phyloP scores from a whole-genome alignment of 306 rosid species.

The Quercus suber region DNA sequence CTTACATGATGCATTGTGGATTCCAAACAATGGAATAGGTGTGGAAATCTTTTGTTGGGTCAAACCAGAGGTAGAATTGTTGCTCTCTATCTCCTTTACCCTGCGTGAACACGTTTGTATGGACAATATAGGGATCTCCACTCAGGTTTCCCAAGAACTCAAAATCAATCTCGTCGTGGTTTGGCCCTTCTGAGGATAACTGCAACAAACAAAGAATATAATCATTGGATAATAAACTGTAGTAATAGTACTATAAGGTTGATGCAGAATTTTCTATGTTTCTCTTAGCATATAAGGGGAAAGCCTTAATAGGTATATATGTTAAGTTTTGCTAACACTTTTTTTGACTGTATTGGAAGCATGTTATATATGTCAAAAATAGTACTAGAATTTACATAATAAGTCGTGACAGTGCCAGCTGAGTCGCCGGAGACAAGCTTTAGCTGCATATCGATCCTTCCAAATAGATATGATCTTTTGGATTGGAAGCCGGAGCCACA shows the following conservation, averaged over 20 bases:
- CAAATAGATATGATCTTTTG: conserved; percentile 30
- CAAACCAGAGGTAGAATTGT: conserved; percentile 40
- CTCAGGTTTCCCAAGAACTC: conserved; percentile 38
- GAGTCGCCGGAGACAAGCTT: conserved; percentile 37
- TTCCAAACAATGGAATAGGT: conserved; percentile 31
- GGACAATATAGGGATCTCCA: conserved; percentile 32
- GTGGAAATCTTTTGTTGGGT: conserved; percentile 33
- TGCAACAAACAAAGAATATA: neutral
- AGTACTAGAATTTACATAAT: conserved; percentile 7
- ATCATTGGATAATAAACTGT: neutral
- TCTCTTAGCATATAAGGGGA: neutral
- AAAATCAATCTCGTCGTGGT: conserved; percentile 36
- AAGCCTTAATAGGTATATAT: neutral
- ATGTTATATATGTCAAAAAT: neutral
- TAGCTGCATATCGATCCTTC: conserved; percentile 34
- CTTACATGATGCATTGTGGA: conserved; percentile 27
- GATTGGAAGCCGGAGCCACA: conserved; percentile 40
- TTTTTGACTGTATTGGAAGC: no score
- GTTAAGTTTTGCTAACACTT: no score
- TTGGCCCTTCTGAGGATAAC: conserved; percentile 31
- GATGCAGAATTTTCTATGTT: neutral
- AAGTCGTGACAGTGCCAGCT: conserved; percentile 38
- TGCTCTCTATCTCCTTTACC: conserved; percentile 36
- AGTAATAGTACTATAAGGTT: no score
- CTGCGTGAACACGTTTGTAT: conserved; percentile 32